Base-by-base conservation (phyloP, 257 asterid species). In the Solanum sparsipilum region DNA sequence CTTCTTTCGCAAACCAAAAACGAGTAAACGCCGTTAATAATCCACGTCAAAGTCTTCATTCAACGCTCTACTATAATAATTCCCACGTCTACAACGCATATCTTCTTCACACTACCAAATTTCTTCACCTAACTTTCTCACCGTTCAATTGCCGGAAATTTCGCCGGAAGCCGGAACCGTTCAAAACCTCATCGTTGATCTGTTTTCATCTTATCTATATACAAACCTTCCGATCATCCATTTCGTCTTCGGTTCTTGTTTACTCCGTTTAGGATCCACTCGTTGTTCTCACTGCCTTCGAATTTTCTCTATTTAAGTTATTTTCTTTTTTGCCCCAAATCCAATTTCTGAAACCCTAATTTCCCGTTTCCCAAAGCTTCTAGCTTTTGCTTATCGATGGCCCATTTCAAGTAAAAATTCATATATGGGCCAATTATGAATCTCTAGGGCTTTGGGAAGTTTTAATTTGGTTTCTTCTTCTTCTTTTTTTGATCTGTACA, bases 391-490 rank as follows among this genome's bases (percentile, higher is more conserved):
- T 79, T 29, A 29, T 29, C 29, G 9, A 48, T 82, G 86, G 86
- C 86, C 86, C 86, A 32, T 76, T 16, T 38, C 87, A 5, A 85
- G 16, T 25, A 85, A 27, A 85, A 27, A 86, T 89, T 74, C 41
- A 87, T 70, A 29, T n/a, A 88, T 76, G 90, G 88, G 86, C 70
- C 89, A 91, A 74, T 90, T 91, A 91, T 94, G 94, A 87, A 86
- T 91, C 93, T 92, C 89, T 87, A 92, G 94, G 94, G 90, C 90
- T 91, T 91, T 91, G 89, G 92, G 87, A 90, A 83, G 6, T 46
- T 56, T 78, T 87, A 88, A 89, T 71, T 56, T 63, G 67, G 86
- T 73, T 20, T 44, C 29, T 12, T 84, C 63, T 52, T 16, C 9
- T 18, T 79, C 63, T 12, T 41, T 44, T 58, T 39, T 86, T 32